Conservation (phyloP, 2,329 filamentous ascomycete species). For the Venturia aucupariae region DNA sequence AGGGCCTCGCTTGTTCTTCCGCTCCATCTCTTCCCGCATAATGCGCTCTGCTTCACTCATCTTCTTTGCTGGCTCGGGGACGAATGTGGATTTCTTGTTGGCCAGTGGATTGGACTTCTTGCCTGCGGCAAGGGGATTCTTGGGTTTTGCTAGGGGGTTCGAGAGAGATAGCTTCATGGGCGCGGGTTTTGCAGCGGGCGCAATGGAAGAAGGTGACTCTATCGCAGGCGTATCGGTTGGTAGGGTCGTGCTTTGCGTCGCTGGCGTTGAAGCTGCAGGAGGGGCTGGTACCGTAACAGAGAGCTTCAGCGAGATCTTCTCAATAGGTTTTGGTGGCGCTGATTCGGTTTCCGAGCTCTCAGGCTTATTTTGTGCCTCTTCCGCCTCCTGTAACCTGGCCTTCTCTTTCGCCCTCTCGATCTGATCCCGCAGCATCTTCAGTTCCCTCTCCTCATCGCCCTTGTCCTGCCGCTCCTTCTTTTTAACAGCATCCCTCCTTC, state of each 20-base stretch:
- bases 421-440: conserved; percentile 73
- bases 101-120: conserved; percentile 63
- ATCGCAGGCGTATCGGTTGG: background rate
- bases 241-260: background rate
- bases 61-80: conserved; percentile 58
- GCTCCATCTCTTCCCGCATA: conserved; percentile 56
- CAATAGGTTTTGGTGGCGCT: conserved; percentile 45
- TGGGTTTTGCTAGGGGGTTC: conserved; percentile 49
- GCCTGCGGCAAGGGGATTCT: conserved; percentile 62
- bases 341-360: conserved; percentile 16
- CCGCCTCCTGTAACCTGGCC: conserved; percentile 33
- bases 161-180: conserved; percentile 53
- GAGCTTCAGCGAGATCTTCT: conserved; percentile 66
- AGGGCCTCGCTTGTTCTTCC: conserved; percentile 23
- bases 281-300: conserved; percentile 21
- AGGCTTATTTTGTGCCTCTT: conserved; percentile 19
- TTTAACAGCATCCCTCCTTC: conserved; percentile 68
- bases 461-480: conserved; percentile 81
- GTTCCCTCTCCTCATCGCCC: conserved; percentile 83
- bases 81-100: conserved; percentile 51
- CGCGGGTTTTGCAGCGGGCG: background rate
- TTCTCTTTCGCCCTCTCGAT: conserved; percentile 50
- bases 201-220: background rate
- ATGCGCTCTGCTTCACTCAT: conserved; percentile 84
- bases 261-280: conserved; percentile 20